Base-by-base conservation (phyloP, 441 rosid genomes). In the Euphorbia neoarborescens region DNA sequence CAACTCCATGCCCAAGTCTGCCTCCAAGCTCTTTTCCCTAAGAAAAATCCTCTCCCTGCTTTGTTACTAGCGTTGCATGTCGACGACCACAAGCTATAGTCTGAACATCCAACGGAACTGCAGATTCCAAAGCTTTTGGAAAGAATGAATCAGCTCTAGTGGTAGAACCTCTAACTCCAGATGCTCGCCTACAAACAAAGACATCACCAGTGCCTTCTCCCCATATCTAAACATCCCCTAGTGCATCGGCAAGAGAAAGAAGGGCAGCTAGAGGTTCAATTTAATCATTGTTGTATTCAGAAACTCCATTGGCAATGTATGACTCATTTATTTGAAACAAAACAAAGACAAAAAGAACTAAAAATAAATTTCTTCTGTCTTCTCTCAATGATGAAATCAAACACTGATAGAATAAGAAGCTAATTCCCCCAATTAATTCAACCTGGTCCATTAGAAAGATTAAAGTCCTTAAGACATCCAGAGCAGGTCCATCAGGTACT, bases 351-450 rank as follows among this genome's bases (percentile, higher is more conserved):
- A 91, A 90, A 73, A 96, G 88, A 79, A 96, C 94, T 77, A 86
- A 77, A 80, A 85, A 96, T 48, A 93, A 86, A 83, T 91, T 94
- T 82, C 96, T 84, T 84, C 94, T 86, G 82, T 91, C 97, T 72
- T 91, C 96, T 79, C 96, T 87, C 53, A 91, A 88, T 77, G 82
- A 86, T 70, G 94, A 88, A 71, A 92, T 85, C 10, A 96, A 89
- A 87, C 93, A 91, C 99, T 96, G 96, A 70, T 80, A 70, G 86
- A 93, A 89, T 78, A 96, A 87, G 78, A 89, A 93, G 61, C 93
- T 94, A 70, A 91, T 89, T 72, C 99, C 99, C 66, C 96, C 99
- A 79, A 96, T 88, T 83, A 92, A 90, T 74, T 91, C 96, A 84
- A 91, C 81, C 84, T 92, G 96, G 76, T 87, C 87, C 68, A 86